phyloP scores from a whole-genome alignment of 2,329 filamentous ascomycete species.

The Colletotrichum sp. region DNA sequence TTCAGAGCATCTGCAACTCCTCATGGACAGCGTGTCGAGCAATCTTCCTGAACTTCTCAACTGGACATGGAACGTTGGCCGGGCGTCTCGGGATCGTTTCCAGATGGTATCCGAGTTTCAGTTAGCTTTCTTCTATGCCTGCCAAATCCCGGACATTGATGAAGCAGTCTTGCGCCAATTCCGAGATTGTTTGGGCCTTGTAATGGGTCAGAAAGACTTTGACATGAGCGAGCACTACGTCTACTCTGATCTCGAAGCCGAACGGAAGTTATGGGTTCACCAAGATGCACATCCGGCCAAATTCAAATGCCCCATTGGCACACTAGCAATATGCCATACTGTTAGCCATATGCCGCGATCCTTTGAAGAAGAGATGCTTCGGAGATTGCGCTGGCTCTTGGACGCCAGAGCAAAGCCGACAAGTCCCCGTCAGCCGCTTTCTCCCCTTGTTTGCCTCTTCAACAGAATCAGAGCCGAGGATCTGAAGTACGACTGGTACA shows the following conservation, averaged over 20 bases:
- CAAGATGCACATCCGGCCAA: not conserved
- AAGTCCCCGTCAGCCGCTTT: not conserved
- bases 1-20: not conserved
- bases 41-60: not conserved
- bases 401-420: not conserved
- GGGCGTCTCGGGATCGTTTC: not conserved
- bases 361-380: not conserved
- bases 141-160: not conserved
- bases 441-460: not conserved
- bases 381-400: not conserved
- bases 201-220: not conserved
- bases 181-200: not conserved
- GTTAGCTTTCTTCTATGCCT: not conserved
- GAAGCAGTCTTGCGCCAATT: not conserved
- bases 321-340: not conserved
- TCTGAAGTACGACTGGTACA: not conserved
- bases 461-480: not conserved
- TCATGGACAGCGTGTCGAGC: not conserved
- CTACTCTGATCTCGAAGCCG: not conserved
- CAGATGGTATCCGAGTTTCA: not conserved
- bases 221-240: not conserved
- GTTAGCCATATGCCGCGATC: not conserved
- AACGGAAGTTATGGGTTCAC: not conserved
- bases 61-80: not conserved
- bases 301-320: not conserved